A percentile compares a stretch with the other conserved stretches of the same genome.
Conservation (phyloP, 1,284 basidiomycete genomes). For the Moesziomyces sp. region DNA sequence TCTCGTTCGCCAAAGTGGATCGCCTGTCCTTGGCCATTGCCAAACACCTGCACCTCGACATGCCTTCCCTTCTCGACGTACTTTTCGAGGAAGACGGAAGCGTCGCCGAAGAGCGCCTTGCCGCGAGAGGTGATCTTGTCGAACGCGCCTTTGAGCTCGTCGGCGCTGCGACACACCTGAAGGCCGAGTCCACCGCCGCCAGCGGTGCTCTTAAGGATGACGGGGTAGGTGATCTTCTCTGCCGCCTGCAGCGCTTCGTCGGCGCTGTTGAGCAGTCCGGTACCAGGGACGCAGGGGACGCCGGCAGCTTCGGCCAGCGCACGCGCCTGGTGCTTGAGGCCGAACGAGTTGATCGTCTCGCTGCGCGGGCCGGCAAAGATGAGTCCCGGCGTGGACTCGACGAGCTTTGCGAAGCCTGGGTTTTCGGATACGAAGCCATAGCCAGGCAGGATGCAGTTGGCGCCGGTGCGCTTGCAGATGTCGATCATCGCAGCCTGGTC, state of each 20-base stretch:
- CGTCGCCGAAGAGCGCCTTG: conserved; percentile 72
- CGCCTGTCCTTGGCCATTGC: conserved; percentile 73
- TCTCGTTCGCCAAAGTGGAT: conserved; percentile 79
- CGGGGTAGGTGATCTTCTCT: conserved; percentile 72
- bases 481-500: conserved; percentile 32
- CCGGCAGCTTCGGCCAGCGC: conserved; percentile 71
- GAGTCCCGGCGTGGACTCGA: conserved; percentile 71
- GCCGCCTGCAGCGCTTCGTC: conserved; percentile 71
- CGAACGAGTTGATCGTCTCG: conserved; percentile 73
- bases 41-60: conserved; percentile 77
- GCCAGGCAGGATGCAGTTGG: conserved; percentile 73
- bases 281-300: conserved; percentile 75
- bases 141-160: conserved; percentile 70
- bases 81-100: conserved; percentile 75
- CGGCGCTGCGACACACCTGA: conserved; percentile 72
- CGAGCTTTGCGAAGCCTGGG: conserved; percentile 52
- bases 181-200: conserved; percentile 81
- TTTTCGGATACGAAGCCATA: conserved; percentile 77
- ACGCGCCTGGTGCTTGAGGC: conserved; percentile 76
- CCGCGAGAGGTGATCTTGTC: conserved; percentile 64
- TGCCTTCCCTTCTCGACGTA: conserved; percentile 71
- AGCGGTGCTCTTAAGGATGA: conserved; percentile 77
- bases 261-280: conserved; percentile 67
- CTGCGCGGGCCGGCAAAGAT: conserved; percentile 75
- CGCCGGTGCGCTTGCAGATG: conserved; percentile 11